These are phyloP conservation scores for Hymenotorrendiella dingleyae DNA, from an alignment of 2,329 filamentous ascomycete genomes.

Conservation along the genomic window DNA sequence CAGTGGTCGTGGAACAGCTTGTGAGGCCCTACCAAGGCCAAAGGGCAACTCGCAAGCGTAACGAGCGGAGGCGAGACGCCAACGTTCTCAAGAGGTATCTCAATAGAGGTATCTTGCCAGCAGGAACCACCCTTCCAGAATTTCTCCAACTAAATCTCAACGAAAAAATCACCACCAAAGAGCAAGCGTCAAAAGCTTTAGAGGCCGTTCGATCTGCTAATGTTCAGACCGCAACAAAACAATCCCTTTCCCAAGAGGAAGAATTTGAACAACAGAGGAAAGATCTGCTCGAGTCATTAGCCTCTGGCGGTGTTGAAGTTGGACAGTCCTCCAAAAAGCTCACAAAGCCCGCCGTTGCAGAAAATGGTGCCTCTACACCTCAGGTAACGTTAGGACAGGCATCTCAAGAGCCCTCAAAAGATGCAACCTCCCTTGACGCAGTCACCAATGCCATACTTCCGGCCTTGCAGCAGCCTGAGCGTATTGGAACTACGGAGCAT, in stretches of 20 bases:
- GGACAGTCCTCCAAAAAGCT: slow-evolving; percentile 27
- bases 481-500: neutral
- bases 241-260: slow-evolving; percentile 9
- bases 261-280: slow-evolving; percentile 46
- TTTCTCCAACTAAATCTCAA: slow-evolving; percentile 34
- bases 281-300: slow-evolving; percentile 45
- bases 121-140: slow-evolving; percentile 44
- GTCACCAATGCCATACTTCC: neutral
- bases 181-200: slow-evolving; percentile 18
- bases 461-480: neutral
- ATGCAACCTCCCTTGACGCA: neutral
- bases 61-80: slow-evolving; percentile 44
- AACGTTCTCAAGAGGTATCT: slow-evolving; percentile 48
- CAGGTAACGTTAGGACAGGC: too few species aligned
- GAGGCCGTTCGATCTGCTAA: slow-evolving; percentile 16
- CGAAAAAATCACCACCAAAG: slow-evolving; percentile 18
- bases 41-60: slow-evolving; percentile 46
- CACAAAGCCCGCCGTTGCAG: neutral
- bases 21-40: slow-evolving; percentile 43
- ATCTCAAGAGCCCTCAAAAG: neutral
- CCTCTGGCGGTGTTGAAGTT: slow-evolving; percentile 47
- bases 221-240: slow-evolving; percentile 1
- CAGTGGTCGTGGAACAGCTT: neutral
- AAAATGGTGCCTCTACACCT: too few species aligned
- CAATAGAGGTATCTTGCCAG: slow-evolving; percentile 43